Conservation (phyloP, 768 basidiomycete species). For the Hygrocybe punicea region DNA sequence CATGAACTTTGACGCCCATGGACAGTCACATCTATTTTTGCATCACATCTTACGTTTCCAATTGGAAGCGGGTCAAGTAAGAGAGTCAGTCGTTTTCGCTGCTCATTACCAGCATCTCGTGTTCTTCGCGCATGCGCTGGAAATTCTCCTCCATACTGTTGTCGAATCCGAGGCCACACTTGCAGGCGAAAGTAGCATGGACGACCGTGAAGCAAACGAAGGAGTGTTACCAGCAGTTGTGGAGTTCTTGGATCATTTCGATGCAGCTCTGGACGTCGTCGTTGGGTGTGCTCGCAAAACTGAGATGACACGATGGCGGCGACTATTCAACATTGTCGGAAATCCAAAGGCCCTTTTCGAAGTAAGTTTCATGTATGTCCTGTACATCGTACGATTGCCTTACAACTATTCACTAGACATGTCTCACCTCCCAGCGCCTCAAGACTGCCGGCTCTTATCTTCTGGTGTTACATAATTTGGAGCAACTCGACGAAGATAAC, state of each 20-base stretch:
- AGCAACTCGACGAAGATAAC: slow-evolving; percentile 78
- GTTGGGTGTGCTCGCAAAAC: slow-evolving; percentile 96
- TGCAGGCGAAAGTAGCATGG: slow-evolving; percentile 30
- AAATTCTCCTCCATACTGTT: slow-evolving; percentile 90
- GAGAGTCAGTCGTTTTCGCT: slow-evolving; percentile 83
- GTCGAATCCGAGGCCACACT: slow-evolving; percentile 73
- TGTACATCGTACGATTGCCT: neutral
- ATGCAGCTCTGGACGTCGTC: slow-evolving; percentile 85
- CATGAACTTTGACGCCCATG: slow-evolving; percentile 1
- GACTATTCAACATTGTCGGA: slow-evolving; percentile 86
- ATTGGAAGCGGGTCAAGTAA: slow-evolving; percentile 57
- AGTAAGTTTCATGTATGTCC: slow-evolving; percentile 46
- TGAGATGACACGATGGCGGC: slow-evolving; percentile 86
- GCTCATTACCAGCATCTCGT: slow-evolving; percentile 83
- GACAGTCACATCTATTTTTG: slow-evolving; percentile 87
- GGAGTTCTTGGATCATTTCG: slow-evolving; percentile 93
- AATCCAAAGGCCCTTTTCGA: slow-evolving; percentile 90
- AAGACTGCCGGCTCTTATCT: slow-evolving; percentile 92
- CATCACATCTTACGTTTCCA: slow-evolving; percentile 87
- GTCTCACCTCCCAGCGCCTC: slow-evolving; percentile 65
- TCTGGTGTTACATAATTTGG: slow-evolving; percentile 88
- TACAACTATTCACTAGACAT: slow-evolving; percentile 48
- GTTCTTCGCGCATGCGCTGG: slow-evolving; percentile 90
- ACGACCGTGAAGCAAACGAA: slow-evolving; percentile 27
- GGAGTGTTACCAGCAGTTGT: slow-evolving; percentile 64